These are phyloP conservation scores for Trichophyton schoenleinii DNA, from an alignment of 2,329 filamentous ascomycete species.

Conservation along the genomic window DNA sequence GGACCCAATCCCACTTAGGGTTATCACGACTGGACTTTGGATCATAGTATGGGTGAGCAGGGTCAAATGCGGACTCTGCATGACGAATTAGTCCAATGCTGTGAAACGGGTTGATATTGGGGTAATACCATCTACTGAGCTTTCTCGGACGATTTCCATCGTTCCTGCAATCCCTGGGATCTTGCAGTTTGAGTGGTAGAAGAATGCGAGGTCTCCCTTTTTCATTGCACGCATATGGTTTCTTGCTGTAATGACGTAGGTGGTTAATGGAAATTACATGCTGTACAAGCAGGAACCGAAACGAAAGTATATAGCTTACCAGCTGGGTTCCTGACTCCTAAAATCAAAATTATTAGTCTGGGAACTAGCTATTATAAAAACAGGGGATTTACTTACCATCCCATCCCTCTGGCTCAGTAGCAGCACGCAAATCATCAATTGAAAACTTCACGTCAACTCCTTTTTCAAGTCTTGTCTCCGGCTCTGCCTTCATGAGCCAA, in stretches of 20 bases:
- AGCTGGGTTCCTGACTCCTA: slow-evolving; percentile 11
- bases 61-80: slow-evolving; percentile 57
- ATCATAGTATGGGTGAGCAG: slow-evolving; percentile 70
- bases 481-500: slow-evolving; percentile 82
- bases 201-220: slow-evolving; percentile 82
- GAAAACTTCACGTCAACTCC: slow-evolving; percentile 85
- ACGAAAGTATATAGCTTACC: slow-evolving; percentile 3
- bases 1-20: slow-evolving; percentile 78
- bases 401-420: slow-evolving; percentile 73
- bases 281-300: neutral
- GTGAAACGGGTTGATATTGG: neutral
- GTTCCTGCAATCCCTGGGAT: slow-evolving; percentile 73
- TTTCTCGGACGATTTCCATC: slow-evolving; percentile 80
- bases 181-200: slow-evolving; percentile 93
- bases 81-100: neutral
- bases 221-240: slow-evolving; percentile 91
- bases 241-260: slow-evolving; percentile 42
- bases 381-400: slow-evolving; percentile 49
- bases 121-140: slow-evolving; percentile 57
- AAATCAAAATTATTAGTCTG: neutral
- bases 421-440: slow-evolving; percentile 72
- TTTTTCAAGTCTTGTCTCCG: slow-evolving; percentile 72
- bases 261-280: neutral
- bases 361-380: neutral
- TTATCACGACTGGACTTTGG: slow-evolving; percentile 55